Evolutionary conservation across 768 basidiomycete species (phyloP).

Genomic region (Panus rudis): DNA sequence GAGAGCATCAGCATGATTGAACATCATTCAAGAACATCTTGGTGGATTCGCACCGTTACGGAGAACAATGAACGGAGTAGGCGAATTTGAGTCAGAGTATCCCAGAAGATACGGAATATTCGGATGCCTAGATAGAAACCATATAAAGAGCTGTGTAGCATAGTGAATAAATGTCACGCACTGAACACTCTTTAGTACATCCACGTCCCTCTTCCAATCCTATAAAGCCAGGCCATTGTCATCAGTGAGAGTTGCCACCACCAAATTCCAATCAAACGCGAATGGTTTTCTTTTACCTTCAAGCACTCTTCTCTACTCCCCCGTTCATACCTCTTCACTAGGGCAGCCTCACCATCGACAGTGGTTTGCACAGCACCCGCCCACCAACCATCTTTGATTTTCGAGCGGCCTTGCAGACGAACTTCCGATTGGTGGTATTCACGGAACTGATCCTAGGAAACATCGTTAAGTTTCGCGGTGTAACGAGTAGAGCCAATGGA

Average conservation of each 20-base stretch:
- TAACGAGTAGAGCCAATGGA: background rate
- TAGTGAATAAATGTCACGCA: slow-evolving; percentile 20
- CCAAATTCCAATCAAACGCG: background rate
- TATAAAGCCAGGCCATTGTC: too few species aligned
- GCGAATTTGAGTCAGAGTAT: slow-evolving; percentile 37
- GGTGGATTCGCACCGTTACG: slow-evolving; percentile 34
- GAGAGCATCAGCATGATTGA: too few species aligned
- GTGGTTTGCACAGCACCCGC: slow-evolving; percentile 34
- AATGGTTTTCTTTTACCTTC: slow-evolving; percentile 27
- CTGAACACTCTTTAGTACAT: slow-evolving; percentile 42
- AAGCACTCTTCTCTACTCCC: slow-evolving; percentile 32
- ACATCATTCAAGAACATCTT: too few species aligned
- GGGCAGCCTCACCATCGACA: slow-evolving; percentile 34
- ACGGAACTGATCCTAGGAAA: slow-evolving; percentile 35
- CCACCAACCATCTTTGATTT: slow-evolving; percentile 41
- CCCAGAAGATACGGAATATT: slow-evolving; percentile 48
- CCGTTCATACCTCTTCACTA: too few species aligned
- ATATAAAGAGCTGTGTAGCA: too few species aligned
- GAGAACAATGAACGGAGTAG: slow-evolving; percentile 43
- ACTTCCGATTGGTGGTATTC: slow-evolving; percentile 48
- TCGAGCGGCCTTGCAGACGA: slow-evolving; percentile 27
- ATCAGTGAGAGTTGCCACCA: too few species aligned
- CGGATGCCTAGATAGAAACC: slow-evolving; percentile 38
- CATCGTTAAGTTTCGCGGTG: too few species aligned
- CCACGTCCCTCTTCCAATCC: slow-evolving; percentile 46